phyloP scores from a whole-genome alignment of 306 rosid species.

The Cucurbita ficifolia region DNA sequence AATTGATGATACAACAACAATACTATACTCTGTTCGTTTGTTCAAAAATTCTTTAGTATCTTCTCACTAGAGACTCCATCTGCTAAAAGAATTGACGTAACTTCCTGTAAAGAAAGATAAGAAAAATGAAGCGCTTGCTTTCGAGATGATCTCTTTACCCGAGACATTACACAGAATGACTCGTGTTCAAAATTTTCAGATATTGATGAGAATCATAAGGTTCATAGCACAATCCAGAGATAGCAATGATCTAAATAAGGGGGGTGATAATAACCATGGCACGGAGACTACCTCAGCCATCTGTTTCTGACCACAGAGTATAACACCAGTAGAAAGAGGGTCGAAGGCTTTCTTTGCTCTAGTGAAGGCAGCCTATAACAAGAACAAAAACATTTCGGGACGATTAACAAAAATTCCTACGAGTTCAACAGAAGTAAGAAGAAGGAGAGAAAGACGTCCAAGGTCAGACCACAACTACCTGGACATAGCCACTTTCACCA shows the following conservation, averaged over 20 bases:
- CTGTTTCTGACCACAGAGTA: constrained; percentile 84
- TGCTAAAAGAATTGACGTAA: constrained; percentile 67
- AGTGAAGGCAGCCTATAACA: constrained; percentile 66
- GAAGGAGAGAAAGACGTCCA: neutral
- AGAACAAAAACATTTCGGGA: neutral
- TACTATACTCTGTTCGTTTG: neutral
- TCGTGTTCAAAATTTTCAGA: neutral
- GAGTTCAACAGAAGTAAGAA: neutral
- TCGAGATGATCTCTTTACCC: neutral
- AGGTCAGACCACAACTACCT: constrained; percentile 29
- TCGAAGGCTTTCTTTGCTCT: constrained; percentile 51
- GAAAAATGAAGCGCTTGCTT: neutral
- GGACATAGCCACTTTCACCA: constrained; percentile 76
- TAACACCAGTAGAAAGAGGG: constrained; percentile 55
- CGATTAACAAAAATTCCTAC: neutral
- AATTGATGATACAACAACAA: constrained; percentile 52
- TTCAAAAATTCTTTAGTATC: constrained; percentile 80
- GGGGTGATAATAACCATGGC: neutral
- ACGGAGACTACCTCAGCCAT: constrained; percentile 61
- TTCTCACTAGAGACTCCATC: constrained; percentile 75
- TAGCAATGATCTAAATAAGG: neutral
- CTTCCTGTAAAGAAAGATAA: constrained; percentile 42
- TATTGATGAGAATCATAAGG: neutral
- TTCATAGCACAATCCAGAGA: neutral
- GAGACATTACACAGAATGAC: neutral